A percentile compares a stretch with the other conserved stretches of the same genome.
phyloP scores from a whole-genome alignment of 192 early-diverging fungal species.

The Coemansia sp. region DNA sequence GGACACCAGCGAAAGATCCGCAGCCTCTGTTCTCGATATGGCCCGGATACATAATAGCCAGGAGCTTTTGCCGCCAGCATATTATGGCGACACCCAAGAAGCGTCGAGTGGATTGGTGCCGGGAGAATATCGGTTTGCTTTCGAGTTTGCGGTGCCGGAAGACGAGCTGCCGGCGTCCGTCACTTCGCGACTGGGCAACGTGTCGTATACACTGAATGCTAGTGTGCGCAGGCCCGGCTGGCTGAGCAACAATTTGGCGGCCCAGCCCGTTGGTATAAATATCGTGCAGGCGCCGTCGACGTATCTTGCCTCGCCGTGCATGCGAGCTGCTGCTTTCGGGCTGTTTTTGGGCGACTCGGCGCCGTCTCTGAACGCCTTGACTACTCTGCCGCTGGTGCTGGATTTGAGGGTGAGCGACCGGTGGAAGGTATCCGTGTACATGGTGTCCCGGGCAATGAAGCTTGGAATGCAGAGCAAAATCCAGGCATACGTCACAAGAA shows the following conservation, averaged over 20 bases:
- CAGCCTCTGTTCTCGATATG: background rate
- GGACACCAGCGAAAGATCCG: background rate
- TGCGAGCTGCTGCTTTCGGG: background rate
- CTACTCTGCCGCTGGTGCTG: slow-evolving; percentile 25
- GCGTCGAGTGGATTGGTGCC: background rate
- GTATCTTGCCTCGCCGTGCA: background rate
- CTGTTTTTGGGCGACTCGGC: background rate
- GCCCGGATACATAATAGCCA: background rate
- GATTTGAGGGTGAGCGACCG: slow-evolving; percentile 9
- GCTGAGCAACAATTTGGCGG: slow-evolving; percentile 10
- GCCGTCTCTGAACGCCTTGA: slow-evolving; percentile 16
- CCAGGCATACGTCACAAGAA: background rate
- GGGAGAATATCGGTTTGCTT: slow-evolving; percentile 43
- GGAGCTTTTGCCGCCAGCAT: no score
- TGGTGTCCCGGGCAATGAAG: background rate
- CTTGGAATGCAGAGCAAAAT: background rate
- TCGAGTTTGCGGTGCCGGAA: slow-evolving; percentile 37
- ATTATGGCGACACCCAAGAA: no score
- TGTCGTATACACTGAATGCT: slow-evolving; percentile 20
- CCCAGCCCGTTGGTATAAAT: slow-evolving; percentile 16
- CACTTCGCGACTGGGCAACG: slow-evolving; percentile 22
- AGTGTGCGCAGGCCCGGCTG: slow-evolving; percentile 12
- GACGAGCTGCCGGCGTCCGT: slow-evolving; percentile 33
- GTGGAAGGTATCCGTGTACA: slow-evolving; percentile 27
- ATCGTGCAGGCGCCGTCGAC: slow-evolving; percentile 22